phyloP scores from a whole-genome alignment of 2,329 filamentous ascomycete genomes.

The Passalora sequoiae region DNA sequence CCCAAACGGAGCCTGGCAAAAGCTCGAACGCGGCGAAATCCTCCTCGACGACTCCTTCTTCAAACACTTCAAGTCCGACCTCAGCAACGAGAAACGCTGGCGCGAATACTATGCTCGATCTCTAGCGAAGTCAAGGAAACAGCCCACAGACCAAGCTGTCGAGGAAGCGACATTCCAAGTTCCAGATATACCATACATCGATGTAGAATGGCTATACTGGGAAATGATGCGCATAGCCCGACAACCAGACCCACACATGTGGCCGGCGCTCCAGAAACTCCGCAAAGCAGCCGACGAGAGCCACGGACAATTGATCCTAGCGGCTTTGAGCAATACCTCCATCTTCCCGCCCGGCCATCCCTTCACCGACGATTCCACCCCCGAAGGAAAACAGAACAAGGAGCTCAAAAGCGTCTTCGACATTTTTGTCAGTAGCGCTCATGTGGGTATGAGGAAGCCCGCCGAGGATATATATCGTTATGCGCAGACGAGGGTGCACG shows the following conservation, averaged over 20 bases:
- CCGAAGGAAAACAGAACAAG: constrained; percentile 34
- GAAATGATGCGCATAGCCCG: constrained; percentile 78
- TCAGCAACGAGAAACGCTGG: constrained; percentile 66
- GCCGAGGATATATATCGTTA: constrained; percentile 74
- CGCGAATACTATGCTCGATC: constrained; percentile 46
- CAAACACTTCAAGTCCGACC: constrained; percentile 66
- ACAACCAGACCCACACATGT: constrained; percentile 78
- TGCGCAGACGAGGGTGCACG: constrained; percentile 62
- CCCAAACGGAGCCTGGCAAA: constrained; percentile 80
- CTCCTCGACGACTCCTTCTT: constrained; percentile 72
- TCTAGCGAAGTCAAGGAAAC: constrained; percentile 22
- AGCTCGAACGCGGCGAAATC: constrained; percentile 78
- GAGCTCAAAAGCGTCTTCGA: constrained; percentile 69
- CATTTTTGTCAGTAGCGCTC: constrained; percentile 79
- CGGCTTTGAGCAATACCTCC: constrained; percentile 83
- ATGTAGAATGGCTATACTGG: constrained; percentile 77
- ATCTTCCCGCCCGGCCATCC: constrained; percentile 73
- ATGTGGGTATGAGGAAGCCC: constrained; percentile 83
- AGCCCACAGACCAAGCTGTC: constrained; percentile 41
- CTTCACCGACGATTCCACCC: constrained; percentile 50
- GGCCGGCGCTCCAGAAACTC: constrained; percentile 69
- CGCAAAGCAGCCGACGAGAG: constrained; percentile 36
- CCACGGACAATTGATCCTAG: constrained; percentile 59
- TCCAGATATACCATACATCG: constrained; percentile 65
- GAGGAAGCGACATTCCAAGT: constrained; percentile 28